Base-by-base conservation (phyloP, 83 land plant genomes). In the Thuja plicata region DNA sequence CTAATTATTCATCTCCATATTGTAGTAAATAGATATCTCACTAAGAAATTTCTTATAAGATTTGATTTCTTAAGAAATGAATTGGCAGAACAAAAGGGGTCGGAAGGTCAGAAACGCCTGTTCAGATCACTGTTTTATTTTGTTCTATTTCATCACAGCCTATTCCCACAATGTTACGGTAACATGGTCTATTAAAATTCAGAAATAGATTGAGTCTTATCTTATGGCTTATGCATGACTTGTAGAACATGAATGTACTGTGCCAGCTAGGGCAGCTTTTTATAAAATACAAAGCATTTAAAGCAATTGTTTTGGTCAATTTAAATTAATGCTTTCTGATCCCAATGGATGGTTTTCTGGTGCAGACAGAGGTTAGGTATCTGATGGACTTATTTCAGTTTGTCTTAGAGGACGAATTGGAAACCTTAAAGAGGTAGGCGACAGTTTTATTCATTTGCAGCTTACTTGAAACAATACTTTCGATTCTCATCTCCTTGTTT, bases 351-450 rank as follows among this genome's bases (percentile, higher is more conserved):
- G 48, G 12, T 54, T 16, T n/a, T 77, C 35, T 91, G 89, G 87
- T 89, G 85, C 91, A 93, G 95, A 88, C 78, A 60, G 94, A 93
- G 87, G 88, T 92, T 17, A 89, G 88, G 66, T 90, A 90, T 79
- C 89, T 93, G 48, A 92, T 93, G 95, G 82, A 50, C 52, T 89
- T 93, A 89, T 93, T 93, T 84, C 92, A 93, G 79, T 81, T 83
- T 30, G 91, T 93, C 30, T 70, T 93, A 11, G 85, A 54, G 50
- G 90, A 93, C n/a, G 93, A 89, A 54, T 24, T 90, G 9, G 88
- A 84, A 37, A 87, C 73, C 85, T 88, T 93, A 48, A 76, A 89
- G 54, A 92, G 88, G 94, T 93, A 85, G 66, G 93, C 77, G 85
- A 10, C 50, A 17, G 34, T 82, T 45, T 45, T 9, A 45, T 12